Percentiles rank a stretch among this genome's conserved stretches.
phyloP scores from a whole-genome alignment of 2,329 filamentous ascomycete genomes.

The Fusarium virguliforme region DNA sequence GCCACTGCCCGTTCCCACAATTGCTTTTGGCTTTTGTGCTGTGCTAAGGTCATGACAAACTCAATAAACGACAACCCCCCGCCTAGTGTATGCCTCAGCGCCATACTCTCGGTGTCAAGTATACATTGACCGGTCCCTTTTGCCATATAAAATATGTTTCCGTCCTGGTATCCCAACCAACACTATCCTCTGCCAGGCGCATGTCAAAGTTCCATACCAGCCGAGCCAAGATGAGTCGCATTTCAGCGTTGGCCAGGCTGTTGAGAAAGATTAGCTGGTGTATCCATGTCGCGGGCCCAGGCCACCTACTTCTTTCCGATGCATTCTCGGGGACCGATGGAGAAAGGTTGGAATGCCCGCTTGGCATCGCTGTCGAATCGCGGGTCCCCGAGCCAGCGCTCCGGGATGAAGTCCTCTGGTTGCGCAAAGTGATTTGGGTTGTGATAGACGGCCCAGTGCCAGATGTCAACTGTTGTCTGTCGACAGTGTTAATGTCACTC shows the following conservation, averaged over 20 bases:
- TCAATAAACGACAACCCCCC: no score
- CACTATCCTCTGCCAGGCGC: not conserved
- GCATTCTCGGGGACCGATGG: conserved; percentile 65
- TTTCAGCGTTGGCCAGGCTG: conserved; percentile 27
- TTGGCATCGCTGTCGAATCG: conserved; percentile 59
- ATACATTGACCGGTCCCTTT: not conserved
- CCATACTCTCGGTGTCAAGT: not conserved
- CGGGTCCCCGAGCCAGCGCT: conserved; percentile 39
- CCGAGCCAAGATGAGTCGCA: conserved; percentile 21
- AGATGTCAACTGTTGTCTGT: conserved; percentile 28
- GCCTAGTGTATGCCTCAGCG: no score
- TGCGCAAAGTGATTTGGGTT: conserved; percentile 26
- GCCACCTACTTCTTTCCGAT: conserved; percentile 64
- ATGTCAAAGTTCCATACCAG: conserved; percentile 25
- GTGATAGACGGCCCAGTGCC: conserved; percentile 34
- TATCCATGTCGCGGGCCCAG: not conserved
- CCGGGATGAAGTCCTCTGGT: conserved; percentile 30
- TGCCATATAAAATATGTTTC: conserved; percentile 17
- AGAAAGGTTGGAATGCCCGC: conserved; percentile 64
- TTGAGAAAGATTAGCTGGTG: not conserved
- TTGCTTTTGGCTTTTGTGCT: no score
- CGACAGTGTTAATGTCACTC: not conserved
- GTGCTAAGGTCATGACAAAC: no score
- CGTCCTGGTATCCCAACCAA: not conserved
- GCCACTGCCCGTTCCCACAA: no score